Base-by-base conservation (phyloP, 345 rosid genomes). In the Melaleuca alternifolia region DNA sequence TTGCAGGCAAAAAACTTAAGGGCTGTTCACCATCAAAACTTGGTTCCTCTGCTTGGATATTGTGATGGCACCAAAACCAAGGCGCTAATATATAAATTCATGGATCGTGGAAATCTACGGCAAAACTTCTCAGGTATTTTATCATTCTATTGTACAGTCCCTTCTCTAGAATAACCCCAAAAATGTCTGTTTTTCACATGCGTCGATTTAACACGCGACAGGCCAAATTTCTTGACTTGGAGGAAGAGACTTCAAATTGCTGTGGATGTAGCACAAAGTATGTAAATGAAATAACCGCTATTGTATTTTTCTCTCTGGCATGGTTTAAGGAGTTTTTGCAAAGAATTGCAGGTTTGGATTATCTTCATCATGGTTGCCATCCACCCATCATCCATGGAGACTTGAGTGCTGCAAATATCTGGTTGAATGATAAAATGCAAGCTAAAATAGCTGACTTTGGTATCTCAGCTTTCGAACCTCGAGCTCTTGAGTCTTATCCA, bases 401-500 rank as follows among this genome's bases (percentile, higher is more conserved):
- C 85, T 88, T 93, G 62, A 93, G 91, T 87, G 86, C 93, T 23
- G 75, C 93, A 44, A 93, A 93, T 89, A 93, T 93, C 81, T 89
- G 92, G 77, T 86, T 93, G 54, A 89, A 90, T 83, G 91, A 93
- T 46, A 87, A 90, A 83, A 87, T 92, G 90, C 90, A 89, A 52
- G 94, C 94, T 53, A 91, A 91, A 59, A 88, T 93, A 37, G 92
- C 92, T 30, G 94, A 93, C 89, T 93, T 91, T 9, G 94, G 94
- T 30, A 85, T 91, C 52, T 93, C 93, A 20, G 88, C 88, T 75
- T 91, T 90, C 85, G 89, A 86, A 83, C 87, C 54, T 24, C 91
- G 91, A 84, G 85, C 86, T 28, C 92, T 88, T 26, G 83, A 90
- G 51, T 86, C 90, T 85, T 90, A 89, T 77, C 87, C 92, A 11